These are phyloP conservation scores for Arabidopsis suecica DNA, from an alignment of 345 rosid species.

Conservation along the genomic window DNA sequence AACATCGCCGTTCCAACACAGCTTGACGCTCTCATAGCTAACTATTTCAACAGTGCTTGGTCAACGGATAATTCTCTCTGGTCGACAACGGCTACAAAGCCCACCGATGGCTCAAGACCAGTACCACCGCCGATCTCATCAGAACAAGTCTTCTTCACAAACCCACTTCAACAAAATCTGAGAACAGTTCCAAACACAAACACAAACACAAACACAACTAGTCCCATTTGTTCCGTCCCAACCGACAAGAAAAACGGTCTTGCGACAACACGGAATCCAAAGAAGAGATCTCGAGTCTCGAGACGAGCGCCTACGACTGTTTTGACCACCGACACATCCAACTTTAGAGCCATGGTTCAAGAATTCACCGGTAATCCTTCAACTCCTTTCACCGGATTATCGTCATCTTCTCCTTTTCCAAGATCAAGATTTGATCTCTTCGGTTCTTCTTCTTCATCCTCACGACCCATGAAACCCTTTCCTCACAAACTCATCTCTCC, in stretches of 20 bases:
- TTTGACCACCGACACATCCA: slow-evolving; percentile 83
- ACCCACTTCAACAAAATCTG: slow-evolving; percentile 30
- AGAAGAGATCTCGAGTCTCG: slow-evolving; percentile 91
- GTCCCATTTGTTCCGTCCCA: slow-evolving; percentile 45
- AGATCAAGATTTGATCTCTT: slow-evolving; percentile 71
- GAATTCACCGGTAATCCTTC: slow-evolving; percentile 95
- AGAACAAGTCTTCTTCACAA: slow-evolving; percentile 46
- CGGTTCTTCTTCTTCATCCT: slow-evolving; percentile 52
- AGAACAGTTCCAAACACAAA: slow-evolving; percentile 18
- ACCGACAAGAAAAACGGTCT: slow-evolving; percentile 45
- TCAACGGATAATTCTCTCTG: slow-evolving; percentile 60
- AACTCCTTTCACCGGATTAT: slow-evolving; percentile 64
- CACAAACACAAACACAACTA: slow-evolving; percentile 34
- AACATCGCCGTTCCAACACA: slow-evolving; percentile 34
- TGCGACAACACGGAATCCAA: slow-evolving; percentile 59
- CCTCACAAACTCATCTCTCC: slow-evolving; percentile 53
- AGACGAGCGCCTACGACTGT: slow-evolving; percentile 96
- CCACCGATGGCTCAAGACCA: slow-evolving; percentile 40
- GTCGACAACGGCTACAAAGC: slow-evolving; percentile 38
- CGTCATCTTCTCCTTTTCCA: slow-evolving; percentile 62
- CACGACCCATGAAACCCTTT: slow-evolving; percentile 59
- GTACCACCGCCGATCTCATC: slow-evolving; percentile 55
- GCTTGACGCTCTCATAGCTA: slow-evolving; percentile 54
- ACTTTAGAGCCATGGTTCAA: slow-evolving; percentile 98
- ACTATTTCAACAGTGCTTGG: slow-evolving; percentile 58